Base-by-base conservation (phyloP, 2,329 filamentous ascomycete genomes). In the Exophiala alcalophila region DNA sequence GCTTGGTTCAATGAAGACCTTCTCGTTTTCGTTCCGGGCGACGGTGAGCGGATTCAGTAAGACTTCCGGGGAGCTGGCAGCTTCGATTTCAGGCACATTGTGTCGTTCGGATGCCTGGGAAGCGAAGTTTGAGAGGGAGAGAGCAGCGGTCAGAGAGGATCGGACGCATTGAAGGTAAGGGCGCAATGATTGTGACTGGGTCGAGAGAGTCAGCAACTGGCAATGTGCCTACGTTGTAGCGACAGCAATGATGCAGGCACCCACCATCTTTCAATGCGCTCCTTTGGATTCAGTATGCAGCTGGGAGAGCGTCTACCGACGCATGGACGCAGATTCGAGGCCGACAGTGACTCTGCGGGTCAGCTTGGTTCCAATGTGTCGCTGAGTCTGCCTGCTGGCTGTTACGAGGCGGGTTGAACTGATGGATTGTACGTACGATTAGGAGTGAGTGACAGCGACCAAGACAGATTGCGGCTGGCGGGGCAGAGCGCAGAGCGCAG, bases 11-110 rank as follows among this genome's bases (percentile, higher is more conserved):
- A 97, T 94, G 49, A 95, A 74, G 56, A 98, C 91, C 58, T 86
- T 83, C 77, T 98, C 92, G 65, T 96, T 94, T 69, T 97, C 90
- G 69, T 98, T 98, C 53, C 92, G 83, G 52, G 91, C 85, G 57
- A 98, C 81, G 19, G 84, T 89, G 53, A 98, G 73, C 12, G 91
- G 90, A 61, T 92, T 94, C 49, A 98, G 76, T 15, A 98, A 78
- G 48, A 97, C 84, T 74, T 98, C 92, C 15, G 94, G 92, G 0
- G 90, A 95, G 38, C 84, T 89, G 55, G 82, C 81, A 28, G 91
- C 90, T 73, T 98, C 92, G 60, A 98, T 86, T 67, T 98, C 92
- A 50, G 92, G 92, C 31, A 97, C 91, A 74, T 98, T 98, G 73
- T 97, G 92, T 58, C 92, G 78, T 74, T 98, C 94, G 41, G 90